Base-by-base conservation (phyloP, 1,284 basidiomycete genomes). In the Pterulicium gracile region DNA sequence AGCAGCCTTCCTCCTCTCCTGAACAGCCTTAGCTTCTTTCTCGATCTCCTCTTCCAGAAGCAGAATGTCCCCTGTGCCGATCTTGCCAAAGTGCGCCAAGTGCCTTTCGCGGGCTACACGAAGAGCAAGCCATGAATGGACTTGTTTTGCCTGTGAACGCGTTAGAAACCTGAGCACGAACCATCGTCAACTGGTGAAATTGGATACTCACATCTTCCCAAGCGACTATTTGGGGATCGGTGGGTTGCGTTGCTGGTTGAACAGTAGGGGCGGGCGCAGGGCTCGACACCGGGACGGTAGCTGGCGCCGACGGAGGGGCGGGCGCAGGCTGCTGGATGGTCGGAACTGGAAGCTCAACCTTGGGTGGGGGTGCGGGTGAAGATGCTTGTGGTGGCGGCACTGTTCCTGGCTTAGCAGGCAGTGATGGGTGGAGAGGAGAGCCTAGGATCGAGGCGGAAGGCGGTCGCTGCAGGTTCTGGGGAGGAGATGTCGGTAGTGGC, bases 91-190 rank as follows among this genome's bases (percentile, higher is more conserved):
- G 54, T 81, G 77, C 52, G 78, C 75, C 42, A 85, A 58, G 59
- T 86, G 66, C 51, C 75, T 72, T 53, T 86, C 84, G 27, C 84
- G 79, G 49, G 80, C 76, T 45, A 75, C 74, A 22, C 84, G 80
- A 50, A 88, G 70, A n/a, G 80, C 80, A n/a, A 88, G 68, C 84
- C 84, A 88, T 7, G 81, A 66, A 72, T 75, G 76, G 3, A 80
- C 73, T 51, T 80, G 72, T 55, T 86, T 87, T 59, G 75, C 79
- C 84, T 88, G 54, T 22, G 39, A 49, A 45, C 10, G n/a, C n/a
- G n/a, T n/a, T n/a, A n/a, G n/a, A n/a, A n/a, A n/a, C n/a, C n/a
- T n/a, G n/a, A n/a, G n/a, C n/a, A n/a, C n/a, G n/a, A n/a, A n/a
- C n/a, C n/a, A n/a, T n/a, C n/a, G n/a, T n/a, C n/a, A n/a, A n/a